Conservation (phyloP, 2,329 filamentous ascomycete species). For the Diaporthe vaccinii region DNA sequence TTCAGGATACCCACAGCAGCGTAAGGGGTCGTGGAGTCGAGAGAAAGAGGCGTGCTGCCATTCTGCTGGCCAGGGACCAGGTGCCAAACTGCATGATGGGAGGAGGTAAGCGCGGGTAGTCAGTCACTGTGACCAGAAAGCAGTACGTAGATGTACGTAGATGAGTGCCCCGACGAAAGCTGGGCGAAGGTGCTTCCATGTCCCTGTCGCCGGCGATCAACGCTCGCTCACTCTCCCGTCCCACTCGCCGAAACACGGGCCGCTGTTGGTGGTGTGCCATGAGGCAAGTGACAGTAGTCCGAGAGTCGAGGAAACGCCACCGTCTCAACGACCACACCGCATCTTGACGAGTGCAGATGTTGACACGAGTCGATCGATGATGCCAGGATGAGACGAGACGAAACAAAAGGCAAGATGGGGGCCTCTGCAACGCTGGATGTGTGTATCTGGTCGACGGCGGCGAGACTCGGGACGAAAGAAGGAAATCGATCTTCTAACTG, state of each 20-base stretch:
- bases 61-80: background rate
- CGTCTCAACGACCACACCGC: constrained; percentile 23
- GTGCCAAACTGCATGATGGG: background rate
- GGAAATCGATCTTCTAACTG: background rate
- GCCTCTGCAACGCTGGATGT: background rate
- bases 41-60: background rate
- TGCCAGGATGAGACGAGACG: constrained; percentile 22
- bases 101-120: background rate
- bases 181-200: background rate
- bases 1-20: background rate
- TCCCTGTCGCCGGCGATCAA: constrained; percentile 19
- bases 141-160: background rate
- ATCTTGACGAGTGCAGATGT: constrained; percentile 8
- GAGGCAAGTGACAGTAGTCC: background rate
- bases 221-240: background rate
- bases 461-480: constrained; percentile 10
- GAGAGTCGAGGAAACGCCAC: background rate
- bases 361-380: constrained; percentile 8
- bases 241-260: constrained; percentile 38
- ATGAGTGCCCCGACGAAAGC: background rate
- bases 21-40: background rate
- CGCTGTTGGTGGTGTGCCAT: constrained; percentile 19
- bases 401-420: background rate
- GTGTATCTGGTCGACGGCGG: background rate
- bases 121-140: background rate